These are phyloP conservation scores for Aspergillus sp. DNA, from an alignment of 2,329 filamentous ascomycete species.

Conservation along the genomic window DNA sequence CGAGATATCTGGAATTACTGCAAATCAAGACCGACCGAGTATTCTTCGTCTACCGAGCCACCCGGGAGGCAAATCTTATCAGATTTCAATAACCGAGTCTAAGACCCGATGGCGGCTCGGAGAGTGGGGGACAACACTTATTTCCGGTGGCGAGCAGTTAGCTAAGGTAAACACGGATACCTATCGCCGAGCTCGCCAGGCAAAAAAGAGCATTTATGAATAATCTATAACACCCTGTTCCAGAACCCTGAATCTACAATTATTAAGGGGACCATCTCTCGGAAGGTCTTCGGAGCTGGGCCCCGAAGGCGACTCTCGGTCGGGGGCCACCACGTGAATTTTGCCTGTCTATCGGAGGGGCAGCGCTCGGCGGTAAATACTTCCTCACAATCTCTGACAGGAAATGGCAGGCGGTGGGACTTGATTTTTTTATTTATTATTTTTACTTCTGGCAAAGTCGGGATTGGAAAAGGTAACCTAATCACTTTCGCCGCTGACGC, in stretches of 20 bases:
- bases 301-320: background rate
- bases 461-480: background rate
- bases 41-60: background rate
- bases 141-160: background rate
- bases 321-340: background rate
- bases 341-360: background rate
- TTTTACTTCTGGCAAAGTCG: background rate
- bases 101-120: constrained; percentile 6
- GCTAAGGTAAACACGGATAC: background rate
- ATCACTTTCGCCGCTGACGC: background rate
- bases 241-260: background rate
- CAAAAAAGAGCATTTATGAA: background rate
- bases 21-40: background rate
- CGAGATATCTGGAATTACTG: background rate
- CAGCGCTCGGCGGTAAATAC: background rate
- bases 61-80: constrained; percentile 15
- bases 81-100: constrained; percentile 11
- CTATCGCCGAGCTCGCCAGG: background rate
- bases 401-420: background rate
- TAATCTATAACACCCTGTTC: background rate
- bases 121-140: background rate
- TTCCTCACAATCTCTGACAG: background rate
- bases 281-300: background rate
- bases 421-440: background rate
- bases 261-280: background rate